phyloP scores from a whole-genome alignment of 1,139 yeast genomes.

The Magnusiomyces paraingens region DNA sequence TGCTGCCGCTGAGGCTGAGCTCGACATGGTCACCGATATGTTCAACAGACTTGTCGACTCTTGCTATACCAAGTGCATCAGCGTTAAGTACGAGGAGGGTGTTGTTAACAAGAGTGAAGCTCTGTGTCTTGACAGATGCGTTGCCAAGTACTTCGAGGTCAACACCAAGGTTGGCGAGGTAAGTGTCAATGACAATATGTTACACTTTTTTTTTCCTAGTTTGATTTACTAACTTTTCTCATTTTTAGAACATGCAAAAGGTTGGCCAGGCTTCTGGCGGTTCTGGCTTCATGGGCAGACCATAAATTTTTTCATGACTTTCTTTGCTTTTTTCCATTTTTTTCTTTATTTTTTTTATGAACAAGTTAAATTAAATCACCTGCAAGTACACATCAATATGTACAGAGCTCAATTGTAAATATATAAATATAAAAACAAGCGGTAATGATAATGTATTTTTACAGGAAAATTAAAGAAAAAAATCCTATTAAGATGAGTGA shows the following conservation, averaged over 20 bases:
- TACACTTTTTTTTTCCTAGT: neutral
- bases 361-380: too few relatives aligned
- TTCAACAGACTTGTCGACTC: conserved; percentile 75
- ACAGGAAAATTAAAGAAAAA: neutral
- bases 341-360: too few relatives aligned
- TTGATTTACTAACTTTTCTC: neutral
- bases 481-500: neutral
- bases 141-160: conserved; percentile 91
- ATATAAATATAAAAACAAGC: neutral
- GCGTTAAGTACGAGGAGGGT: conserved; percentile 61
- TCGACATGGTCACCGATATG: conserved; percentile 96
- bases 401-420: conserved; percentile 17
- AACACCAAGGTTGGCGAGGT: conserved; percentile 91
- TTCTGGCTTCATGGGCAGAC: conserved; percentile 6
- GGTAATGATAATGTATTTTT: neutral
- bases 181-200: conserved; percentile 15
- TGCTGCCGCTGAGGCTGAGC: conserved; percentile 78
- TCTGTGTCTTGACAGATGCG: conserved; percentile 94
- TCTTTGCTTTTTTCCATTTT: too few relatives aligned
- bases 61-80: conserved; percentile 86
- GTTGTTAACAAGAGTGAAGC: conserved; percentile 81
- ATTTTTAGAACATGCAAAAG: conserved; percentile 31
- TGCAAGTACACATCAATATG: conserved; percentile 8
- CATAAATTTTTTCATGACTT: neutral
- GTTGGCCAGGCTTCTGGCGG: conserved; percentile 20